phyloP scores from a whole-genome alignment of 2,329 filamentous ascomycete genomes.

The Lasiodiplodia theobromae region DNA sequence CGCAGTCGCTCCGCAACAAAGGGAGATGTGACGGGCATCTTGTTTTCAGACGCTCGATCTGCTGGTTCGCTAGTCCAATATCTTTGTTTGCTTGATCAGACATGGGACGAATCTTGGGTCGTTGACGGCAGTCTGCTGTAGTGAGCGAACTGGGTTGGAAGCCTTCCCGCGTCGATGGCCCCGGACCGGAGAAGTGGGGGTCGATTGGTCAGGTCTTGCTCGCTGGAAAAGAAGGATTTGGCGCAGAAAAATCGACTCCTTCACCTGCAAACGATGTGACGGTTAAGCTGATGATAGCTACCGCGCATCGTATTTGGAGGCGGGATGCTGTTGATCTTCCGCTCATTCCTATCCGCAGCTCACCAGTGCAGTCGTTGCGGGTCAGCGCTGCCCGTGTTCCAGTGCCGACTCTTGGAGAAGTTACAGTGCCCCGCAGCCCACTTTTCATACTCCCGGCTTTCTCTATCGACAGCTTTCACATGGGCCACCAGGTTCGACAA shows the following conservation, averaged over 20 bases:
- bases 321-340: not conserved
- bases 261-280: not conserved
- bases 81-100: not conserved
- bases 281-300: not conserved
- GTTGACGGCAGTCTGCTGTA: not conserved
- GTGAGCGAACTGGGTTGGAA: not conserved
- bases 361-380: not conserved
- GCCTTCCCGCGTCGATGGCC: not conserved
- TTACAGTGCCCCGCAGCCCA: not conserved
- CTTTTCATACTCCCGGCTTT: slow-evolving; percentile 3
- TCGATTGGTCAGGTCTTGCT: not conserved
- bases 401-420: not conserved
- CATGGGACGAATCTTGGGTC: not conserved
- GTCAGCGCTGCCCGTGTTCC: not conserved
- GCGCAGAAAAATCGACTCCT: not conserved
- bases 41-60: not conserved
- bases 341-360: not conserved
- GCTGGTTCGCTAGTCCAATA: not conserved
- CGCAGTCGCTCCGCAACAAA: not conserved
- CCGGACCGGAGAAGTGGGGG: not conserved
- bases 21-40: not conserved
- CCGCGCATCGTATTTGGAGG: not conserved
- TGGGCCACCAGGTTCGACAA: not conserved
- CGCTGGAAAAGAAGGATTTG: not conserved
- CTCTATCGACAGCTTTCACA: not conserved